Evolutionary conservation across 441 rosid species (phyloP), one percentile per base, ranked within the genome.

Genomic region (Bruguiera hainesii): DNA sequence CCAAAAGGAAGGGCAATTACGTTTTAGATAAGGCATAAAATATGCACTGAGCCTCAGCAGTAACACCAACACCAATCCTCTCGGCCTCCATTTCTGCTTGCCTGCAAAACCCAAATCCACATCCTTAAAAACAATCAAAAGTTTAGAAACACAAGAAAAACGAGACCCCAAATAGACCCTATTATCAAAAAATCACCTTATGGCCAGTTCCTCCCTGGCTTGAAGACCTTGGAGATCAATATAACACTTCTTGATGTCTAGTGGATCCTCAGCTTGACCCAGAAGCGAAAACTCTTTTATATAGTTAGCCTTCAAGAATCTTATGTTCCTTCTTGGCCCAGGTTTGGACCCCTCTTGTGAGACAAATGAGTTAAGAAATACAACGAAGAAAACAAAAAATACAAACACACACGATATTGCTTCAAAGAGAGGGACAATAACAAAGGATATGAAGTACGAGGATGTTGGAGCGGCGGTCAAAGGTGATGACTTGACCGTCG

Each of bases 21-120:
- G 98, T 91, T 82, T 89, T 94, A 68, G 89, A 89, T 80, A 91
- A 80, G 50, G 96, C 97, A 71, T 94, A 93, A 63, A 86, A 94
- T 64, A 94, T 81, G 68, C 63, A 81, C 83, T 94, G 97, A 0
- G 96, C 98, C 73, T 94, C 96, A 21, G 74, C 70, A 2, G 96
- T 94, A 65, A 94, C 97, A 65, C 96, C 98, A 61, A 94, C 96
- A 31, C 96, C 97, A 76, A 89, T 70, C 71, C 96, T 89, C 81
- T 87, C 89, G n/a, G 96, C 90, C 15, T 87, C 96, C 48, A 84
- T 79, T 76, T 93, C 93, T 2, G 98, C 96, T 76, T 87, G 93
- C 88, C 97, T 91, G 79, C 73, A 71, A 75, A 71, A 19, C 18
- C 18, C 46, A 42, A 68, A 65, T 18, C 35, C 58, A 23, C 25